Base-by-base conservation (phyloP, 176 grass and related monocot species). In the Coix lacrymajobi region DNA sequence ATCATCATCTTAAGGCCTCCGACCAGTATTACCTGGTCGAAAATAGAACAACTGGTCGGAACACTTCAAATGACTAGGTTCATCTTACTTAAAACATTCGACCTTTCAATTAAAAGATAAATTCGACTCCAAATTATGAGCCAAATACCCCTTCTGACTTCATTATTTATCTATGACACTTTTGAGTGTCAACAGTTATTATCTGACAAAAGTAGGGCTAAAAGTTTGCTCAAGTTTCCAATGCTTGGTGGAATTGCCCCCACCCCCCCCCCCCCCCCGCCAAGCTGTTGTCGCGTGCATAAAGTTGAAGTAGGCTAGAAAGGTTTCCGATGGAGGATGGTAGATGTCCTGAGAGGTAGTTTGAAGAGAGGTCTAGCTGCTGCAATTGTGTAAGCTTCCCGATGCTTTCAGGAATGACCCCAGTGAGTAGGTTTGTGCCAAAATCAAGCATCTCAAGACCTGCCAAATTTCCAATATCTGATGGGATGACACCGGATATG, bases 401-500 rank as follows among this genome's bases (percentile, higher is more conserved):
- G 31, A 73, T 82, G 38, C 52, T 82, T 69, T 72, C 68, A 62
- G 80, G 80, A 72, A 82, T 72, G 0, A 7, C 2, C 17, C 80
- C 80, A 34, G 10, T 62, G 36, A 81, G 79, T 14, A 81, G 32
- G 51, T 81, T 81, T 6, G 0, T 0, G 1, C 0, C 11, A 43
- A 81, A 11, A 32, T 31, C 6, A 45, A 82, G 68, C 10, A 0
- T 12, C 67, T 62, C 19, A 9, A 82, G 80, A 25, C 26, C 2
- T 25, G 22, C 20, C 51, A 72, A 45, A 15, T 82, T 72, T 34
- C 68, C 68, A 0, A 82, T 33, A 6, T 72, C 68, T 0, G 26
- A 61, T 72, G 80, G 80, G 7, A 62, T 82, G 12, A 19, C 13
- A 24, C 80, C 68, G 0, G 37, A 73, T 82, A 62, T 72, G 2